Base-by-base conservation (phyloP, 2,329 filamentous ascomycete genomes). In the Colletotrichum lentis region DNA sequence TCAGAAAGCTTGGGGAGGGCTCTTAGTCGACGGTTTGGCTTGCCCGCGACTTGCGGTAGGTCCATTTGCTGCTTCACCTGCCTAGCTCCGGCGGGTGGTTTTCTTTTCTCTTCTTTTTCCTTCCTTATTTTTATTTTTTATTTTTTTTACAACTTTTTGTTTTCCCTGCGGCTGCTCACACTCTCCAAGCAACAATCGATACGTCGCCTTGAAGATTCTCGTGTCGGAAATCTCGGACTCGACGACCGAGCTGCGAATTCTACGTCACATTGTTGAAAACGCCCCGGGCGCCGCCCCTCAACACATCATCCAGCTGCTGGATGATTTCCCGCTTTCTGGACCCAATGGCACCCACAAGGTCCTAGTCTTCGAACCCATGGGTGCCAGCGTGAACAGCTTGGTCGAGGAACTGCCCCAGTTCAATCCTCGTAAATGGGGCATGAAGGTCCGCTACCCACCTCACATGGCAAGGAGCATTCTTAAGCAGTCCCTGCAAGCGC, bases 401-500 rank as follows among this genome's bases (percentile, higher is more conserved):
- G 27, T 31, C 8, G 27, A 31, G 27, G 7, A 31, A 31, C 27
- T 89, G 73, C 79, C 58, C 8, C 58, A 72, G 57, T 77, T 77
- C 70, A 77, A 77, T 22, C 74, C 74, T 63, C 73, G 71, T 35
- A 64, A 2, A 57, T 27, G 18, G 14, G 64, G 52, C 16, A 73
- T 70, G 71, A 73, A 68, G 67, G 73, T 73, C 74, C 81, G 74
- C 72, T 82, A 77, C 59, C 80, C 81, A 5, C 76, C 73, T 35
- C 69, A 72, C 66, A 78, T 83, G 69, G 80, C 81, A 14, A 83
- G 80, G 72, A 63, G 37, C 20, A 80, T 81, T 73, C 74, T 80
- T 12, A 79, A 78, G 64, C 80, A 82, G 71, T 73, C 74, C 61
- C 69, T 83, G 37, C 67, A 75, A 43, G 78, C 77, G 46, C 73